Evolutionary conservation across 2,329 filamentous ascomycete species (phyloP).

Genomic region (Shiraia bambusicola): DNA sequence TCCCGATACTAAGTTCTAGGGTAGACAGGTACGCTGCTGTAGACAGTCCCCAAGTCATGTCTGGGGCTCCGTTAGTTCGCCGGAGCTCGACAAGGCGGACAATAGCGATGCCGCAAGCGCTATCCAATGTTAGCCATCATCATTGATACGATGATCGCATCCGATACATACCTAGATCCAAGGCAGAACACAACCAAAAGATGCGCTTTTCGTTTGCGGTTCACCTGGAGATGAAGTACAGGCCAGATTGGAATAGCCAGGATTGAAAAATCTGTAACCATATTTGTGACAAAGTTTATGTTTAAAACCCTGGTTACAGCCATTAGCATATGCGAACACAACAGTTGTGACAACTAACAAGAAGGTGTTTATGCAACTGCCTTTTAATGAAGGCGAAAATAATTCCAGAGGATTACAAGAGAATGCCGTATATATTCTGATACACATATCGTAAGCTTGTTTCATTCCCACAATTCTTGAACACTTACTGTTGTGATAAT

Average conservation of each 20-base stretch:
- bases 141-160: background rate
- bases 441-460: background rate
- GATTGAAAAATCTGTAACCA: conserved; percentile 18
- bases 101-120: conserved; percentile 18
- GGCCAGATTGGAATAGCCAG: conserved; percentile 14
- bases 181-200: conserved; percentile 17
- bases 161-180: conserved; percentile 14
- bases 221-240: conserved; percentile 15
- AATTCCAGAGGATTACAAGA: conserved; percentile 10
- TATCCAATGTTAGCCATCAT: conserved; percentile 1
- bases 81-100: conserved; percentile 15
- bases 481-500: conserved; percentile 12
- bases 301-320: conserved; percentile 9
- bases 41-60: conserved; percentile 15
- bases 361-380: conserved; percentile 10
- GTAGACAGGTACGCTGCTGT: conserved; percentile 10
- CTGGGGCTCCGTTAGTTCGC: conserved; percentile 3
- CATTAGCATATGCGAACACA: background rate
- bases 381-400: conserved; percentile 9
- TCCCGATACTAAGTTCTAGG: conserved; percentile 19
- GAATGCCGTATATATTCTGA: conserved; percentile 14
- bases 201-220: conserved; percentile 8
- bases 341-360: conserved; percentile 1
- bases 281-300: conserved; percentile 16
- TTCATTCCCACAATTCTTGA: background rate